A percentile compares a stretch with the other conserved stretches of the same genome.
phyloP scores from a whole-genome alignment of 2,329 filamentous ascomycete genomes.

The Herpotrichia juniperi region DNA sequence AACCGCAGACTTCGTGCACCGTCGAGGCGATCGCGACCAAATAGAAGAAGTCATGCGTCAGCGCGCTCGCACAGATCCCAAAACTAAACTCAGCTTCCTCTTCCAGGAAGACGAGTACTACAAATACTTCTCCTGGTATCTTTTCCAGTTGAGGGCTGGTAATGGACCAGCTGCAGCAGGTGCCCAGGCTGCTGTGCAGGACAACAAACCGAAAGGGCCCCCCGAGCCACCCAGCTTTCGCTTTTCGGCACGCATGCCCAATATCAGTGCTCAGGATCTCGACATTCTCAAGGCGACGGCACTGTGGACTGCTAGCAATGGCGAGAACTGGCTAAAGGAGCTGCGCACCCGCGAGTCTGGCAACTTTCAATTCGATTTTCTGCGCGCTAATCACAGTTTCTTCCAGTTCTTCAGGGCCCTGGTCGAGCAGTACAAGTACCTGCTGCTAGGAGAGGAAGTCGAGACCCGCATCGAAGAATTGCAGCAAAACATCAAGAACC shows the following conservation, averaged over 20 bases:
- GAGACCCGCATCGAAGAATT: constrained; percentile 75
- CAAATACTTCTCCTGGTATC: constrained; percentile 87
- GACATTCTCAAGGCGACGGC: constrained; percentile 77
- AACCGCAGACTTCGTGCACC: constrained; percentile 87
- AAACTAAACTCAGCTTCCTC: constrained; percentile 90
- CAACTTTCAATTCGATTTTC: constrained; percentile 95
- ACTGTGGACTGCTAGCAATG: constrained; percentile 90
- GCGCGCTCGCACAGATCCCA: constrained; percentile 75
- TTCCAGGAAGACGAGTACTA: constrained; percentile 81
- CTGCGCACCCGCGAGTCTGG: constrained; percentile 86
- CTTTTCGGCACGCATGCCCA: constrained; percentile 96
- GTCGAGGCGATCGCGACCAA: constrained; percentile 61
- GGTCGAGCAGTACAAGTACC: constrained; percentile 88
- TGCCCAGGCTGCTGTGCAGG: constrained; percentile 61
- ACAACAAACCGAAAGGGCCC: constrained; percentile 78
- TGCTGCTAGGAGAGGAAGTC: constrained; percentile 76
- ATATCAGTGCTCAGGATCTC: constrained; percentile 93
- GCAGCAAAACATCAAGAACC: constrained; percentile 76
- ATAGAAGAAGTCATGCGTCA: constrained; percentile 87
- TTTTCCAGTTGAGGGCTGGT: constrained; percentile 83
- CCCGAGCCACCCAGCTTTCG: constrained; percentile 84
- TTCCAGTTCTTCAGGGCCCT: constrained; percentile 94
- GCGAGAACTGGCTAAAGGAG: constrained; percentile 87
- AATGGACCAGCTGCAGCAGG: constrained; percentile 80
- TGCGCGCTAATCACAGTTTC: constrained; percentile 92